Base-by-base conservation (phyloP, 345 rosid genomes). In the Ceriops zippeliana region DNA sequence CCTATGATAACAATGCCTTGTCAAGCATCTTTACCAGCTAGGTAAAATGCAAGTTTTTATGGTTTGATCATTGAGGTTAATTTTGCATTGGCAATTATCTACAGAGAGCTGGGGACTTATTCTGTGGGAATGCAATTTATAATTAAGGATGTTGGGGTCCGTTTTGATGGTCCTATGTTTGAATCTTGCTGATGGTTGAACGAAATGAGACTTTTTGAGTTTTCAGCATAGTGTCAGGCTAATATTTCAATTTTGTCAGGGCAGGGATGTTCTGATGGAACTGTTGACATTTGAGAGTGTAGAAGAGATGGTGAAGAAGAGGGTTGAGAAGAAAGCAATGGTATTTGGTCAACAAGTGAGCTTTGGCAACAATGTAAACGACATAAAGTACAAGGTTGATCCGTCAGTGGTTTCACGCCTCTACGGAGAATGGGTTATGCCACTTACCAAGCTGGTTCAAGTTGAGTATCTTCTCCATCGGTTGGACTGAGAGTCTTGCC, bases 401-500 rank as follows among this genome's bases (percentile, higher is more conserved):
- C 97, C 96, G 9, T 71, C 80, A 1, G 6, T 86, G 3, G 90
- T 83, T 16, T 84, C 88, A 26, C 89, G 83, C 28, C 91, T 93
- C 19, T 93, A 87, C 49, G 86, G 75, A 2, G 89, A 91, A 20
- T 91, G 98, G 97, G 82, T 89, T 11, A 93, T 93, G 64, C 97
- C 97, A 58, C 80, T 90, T 26, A 93, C 98, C 42, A 93, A 90
- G 73, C 70, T 13, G 1, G 97, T 93, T 38, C 80, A 93, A 73
- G 86, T 93, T 34, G 87, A 89, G 74, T 93, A 93, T 79, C 96
- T 91, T 54, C 91, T 91, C 7, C 86, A 83, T 22, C 90, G 98
- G 53, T 80, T 91, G 2, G 91, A 91, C 63, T 89, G 83, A 86
- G 22, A 34, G 27, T 1, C n/a, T 8, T 28, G 6, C 10, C 6